phyloP scores from a whole-genome alignment of 2,329 filamentous ascomycete genomes.

The Colletotrichum tropicicola region DNA sequence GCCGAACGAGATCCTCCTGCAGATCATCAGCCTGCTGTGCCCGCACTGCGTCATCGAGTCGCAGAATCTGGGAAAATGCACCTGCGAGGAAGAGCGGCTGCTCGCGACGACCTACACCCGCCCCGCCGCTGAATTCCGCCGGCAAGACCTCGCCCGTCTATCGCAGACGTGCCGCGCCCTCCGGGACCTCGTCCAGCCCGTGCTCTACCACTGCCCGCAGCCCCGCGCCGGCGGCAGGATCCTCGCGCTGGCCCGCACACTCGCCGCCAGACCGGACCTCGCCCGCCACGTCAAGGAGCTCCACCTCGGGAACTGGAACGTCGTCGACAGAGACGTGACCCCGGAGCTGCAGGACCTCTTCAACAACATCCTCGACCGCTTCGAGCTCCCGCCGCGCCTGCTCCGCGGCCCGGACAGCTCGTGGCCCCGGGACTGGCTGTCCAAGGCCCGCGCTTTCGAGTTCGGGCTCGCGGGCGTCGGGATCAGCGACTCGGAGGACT shows the following conservation, averaged over 20 bases:
- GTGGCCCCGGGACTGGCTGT: neutral
- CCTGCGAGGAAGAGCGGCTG: neutral
- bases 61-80: neutral
- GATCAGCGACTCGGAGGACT: too few relatives aligned
- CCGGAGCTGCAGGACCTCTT: neutral
- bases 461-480: neutral
- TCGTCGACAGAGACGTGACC: neutral
- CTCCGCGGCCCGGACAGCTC: neutral
- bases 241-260: neutral
- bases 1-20: neutral
- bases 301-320: neutral
- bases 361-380: neutral
- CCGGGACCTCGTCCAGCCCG: neutral
- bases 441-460: neutral
- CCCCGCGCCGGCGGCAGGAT: neutral
- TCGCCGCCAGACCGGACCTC: neutral
- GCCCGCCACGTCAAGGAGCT: neutral
- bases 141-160: neutral
- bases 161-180: neutral
- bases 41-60: conserved; percentile 3
- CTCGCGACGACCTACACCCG: neutral
- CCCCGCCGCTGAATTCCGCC: neutral
- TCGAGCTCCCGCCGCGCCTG: neutral
- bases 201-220: conserved; percentile 4
- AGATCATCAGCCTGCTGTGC: neutral